Evolutionary conservation across 2,329 filamentous ascomycete species (phyloP), one percentile per base, ranked within the genome.

Genomic region (Chaetomium sp.): DNA sequence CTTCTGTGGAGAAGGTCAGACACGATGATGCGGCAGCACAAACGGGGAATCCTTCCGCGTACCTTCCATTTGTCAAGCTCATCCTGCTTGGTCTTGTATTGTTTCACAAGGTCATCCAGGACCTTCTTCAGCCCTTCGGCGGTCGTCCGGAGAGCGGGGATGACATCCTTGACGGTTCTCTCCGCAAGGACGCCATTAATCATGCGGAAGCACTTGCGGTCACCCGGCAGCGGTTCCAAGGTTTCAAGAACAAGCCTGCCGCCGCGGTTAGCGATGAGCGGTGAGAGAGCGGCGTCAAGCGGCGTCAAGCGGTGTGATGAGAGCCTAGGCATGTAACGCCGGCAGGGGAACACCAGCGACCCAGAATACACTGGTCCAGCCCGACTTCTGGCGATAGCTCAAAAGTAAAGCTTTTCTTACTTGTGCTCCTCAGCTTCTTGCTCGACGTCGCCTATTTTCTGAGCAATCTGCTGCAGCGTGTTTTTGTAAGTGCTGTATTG

Each of bases 21-120:
- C 49, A 50, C 8, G 62, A 55, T 55, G 47, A 35, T 60, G 51
- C 45, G 33, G 47, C 25, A 35, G 13, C n/a, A 25, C 19, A 51
- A 5, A n/a, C 42, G 51, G 29, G 21, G 47, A 29, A 57, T 56
- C 29, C 47, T 47, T 25, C 63, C 23, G 25, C 87, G 65, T 80
- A 96, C 94, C 92, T 99, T 99, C 95, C 95, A 99, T 78, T 90
- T 93, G 76, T 99, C 94, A 83, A 99, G 86, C 75, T 99, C 95
- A 50, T 92, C 88, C 78, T 99, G 93, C 79, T 97, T 96, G 35
- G 83, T 81, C 82, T 96, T 96, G 83, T 98, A 98, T 80, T 97
- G 92, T 84, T 97, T 97, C 70, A 98, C 86, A 69, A 99, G 81
- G 76, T 97, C 94, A 69, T 97, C 93, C 62, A 98, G 82, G 33